Base-by-base conservation (phyloP, 2,329 filamentous ascomycete species). In the Claviceps fusiformis region DNA sequence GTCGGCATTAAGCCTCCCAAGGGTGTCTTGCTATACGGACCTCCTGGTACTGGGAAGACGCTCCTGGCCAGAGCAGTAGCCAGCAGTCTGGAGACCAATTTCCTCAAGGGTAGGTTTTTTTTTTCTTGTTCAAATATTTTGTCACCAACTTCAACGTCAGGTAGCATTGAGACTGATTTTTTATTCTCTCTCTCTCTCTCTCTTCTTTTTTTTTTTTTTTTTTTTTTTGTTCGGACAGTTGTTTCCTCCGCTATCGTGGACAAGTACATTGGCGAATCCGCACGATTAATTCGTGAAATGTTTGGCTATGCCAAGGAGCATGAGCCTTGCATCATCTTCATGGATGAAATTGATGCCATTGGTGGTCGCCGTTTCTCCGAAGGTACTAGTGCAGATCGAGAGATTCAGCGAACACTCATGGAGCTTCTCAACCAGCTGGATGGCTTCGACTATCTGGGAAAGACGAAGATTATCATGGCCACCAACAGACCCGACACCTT, bases 381-480 rank as follows among this genome's bases (percentile, higher is more conserved):
- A 71, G 93, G 95, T 62, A 98, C 93, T 53, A 95, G 90, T 57
- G 93, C 93, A 52, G 93, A 98, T 75, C 86, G 95, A 66, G 93
- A 98, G 72, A 98, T 98, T 63, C 93, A 98, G 74, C 86, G 93
- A 67, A 98, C 93, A 41, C 77, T 98, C 57, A 98, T 98, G 93
- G 93, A 98, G 72, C 80, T 98, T 55, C 85, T 98, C 59, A 98
- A 98, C 73, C 93, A 98, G 72, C 83, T 98, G 54, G 93, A 98
- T 69, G 93, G 95, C 62, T 98, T 98, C 76, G 93, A 98, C 74
- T 98, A 98, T 74, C 80, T 98, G 43, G 93, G 95, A 63, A 96
- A 98, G 79, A 98, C 93, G 55, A 98, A 98, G 78, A 98, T 98
- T 70, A 98, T 98, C 75, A 98, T 98, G 95, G 93, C 91, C 43